phyloP scores from a whole-genome alignment of 1,284 basidiomycete genomes.

The Ceratobasidium sp. region DNA sequence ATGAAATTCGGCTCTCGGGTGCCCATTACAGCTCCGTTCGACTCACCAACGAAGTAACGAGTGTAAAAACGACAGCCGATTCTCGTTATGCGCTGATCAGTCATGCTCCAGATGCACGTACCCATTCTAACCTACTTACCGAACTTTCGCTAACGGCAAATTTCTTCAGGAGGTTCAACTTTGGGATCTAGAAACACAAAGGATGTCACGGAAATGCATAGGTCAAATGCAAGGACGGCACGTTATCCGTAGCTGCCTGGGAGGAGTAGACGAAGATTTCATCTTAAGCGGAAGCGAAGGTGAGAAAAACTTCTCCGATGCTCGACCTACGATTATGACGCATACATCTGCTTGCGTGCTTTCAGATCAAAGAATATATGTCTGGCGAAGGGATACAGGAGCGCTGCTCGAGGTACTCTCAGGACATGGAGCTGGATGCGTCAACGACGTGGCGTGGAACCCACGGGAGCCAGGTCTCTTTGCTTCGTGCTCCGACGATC shows the following conservation, averaged over 20 bases:
- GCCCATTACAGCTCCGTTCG: conserved; percentile 65
- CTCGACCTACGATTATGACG: neutral
- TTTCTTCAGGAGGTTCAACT: conserved; percentile 82
- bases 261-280: conserved; percentile 89
- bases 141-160: conserved; percentile 4
- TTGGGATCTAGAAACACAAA: conserved; percentile 79
- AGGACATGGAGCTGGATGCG: conserved; percentile 87
- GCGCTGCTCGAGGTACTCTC: conserved; percentile 81
- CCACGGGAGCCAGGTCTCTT: conserved; percentile 88
- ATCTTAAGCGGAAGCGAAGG: conserved; percentile 96
- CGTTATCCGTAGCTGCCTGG: conserved; percentile 93
- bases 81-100: conserved; percentile 89
- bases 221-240: conserved; percentile 84
- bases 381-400: conserved; percentile 93
- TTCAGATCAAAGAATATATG: conserved; percentile 87
- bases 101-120: conserved; percentile 82
- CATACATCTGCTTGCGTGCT: conserved; percentile 23
- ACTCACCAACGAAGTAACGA: conserved; percentile 79
- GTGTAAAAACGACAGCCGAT: conserved; percentile 87
- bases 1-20: neutral
- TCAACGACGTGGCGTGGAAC: conserved; percentile 98
- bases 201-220: conserved; percentile 79
- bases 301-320: conserved; percentile 53
- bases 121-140: conserved; percentile 24
- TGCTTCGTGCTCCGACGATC: conserved; percentile 91